Conservation (phyloP, 1,139 yeast species). For the Candida sanyaensis region DNA sequence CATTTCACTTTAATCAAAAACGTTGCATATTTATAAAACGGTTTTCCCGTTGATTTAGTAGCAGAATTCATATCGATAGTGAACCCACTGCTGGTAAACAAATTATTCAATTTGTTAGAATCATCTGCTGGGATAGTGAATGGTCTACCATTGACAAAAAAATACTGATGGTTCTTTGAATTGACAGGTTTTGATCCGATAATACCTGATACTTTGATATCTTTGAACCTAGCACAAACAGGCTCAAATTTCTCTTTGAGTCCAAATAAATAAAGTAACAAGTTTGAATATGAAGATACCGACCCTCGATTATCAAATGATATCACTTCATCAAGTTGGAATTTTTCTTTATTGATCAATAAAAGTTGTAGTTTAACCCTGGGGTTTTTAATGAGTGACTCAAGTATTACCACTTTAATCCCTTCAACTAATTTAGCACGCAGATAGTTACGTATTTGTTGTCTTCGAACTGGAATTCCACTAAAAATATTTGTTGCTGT, state of each 20-base stretch:
- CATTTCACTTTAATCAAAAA: constrained; percentile 37
- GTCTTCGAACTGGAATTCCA: constrained; percentile 59
- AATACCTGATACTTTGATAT: constrained; percentile 27
- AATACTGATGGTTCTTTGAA: constrained; percentile 43
- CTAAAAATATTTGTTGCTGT: constrained; percentile 50
- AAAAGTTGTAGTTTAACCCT: constrained; percentile 22
- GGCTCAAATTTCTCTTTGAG: constrained; percentile 17
- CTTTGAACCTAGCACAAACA: constrained; percentile 23
- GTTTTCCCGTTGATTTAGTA: constrained; percentile 10
- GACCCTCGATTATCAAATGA: not conserved
- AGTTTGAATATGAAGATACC: not conserved
- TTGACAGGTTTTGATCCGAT: constrained; percentile 30
- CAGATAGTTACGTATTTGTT: constrained; percentile 23
- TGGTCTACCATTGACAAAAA: constrained; percentile 48
- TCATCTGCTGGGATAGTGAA: constrained; percentile 23
- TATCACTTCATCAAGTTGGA: constrained; percentile 9
- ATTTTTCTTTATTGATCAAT: constrained; percentile 10
- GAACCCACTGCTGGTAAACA: constrained; percentile 20
- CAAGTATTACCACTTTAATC: constrained; percentile 35
- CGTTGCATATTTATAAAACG: constrained; percentile 28
- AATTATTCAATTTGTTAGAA: constrained; percentile 24
- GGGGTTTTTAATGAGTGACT: constrained; percentile 31
- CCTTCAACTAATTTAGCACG: constrained; percentile 25
- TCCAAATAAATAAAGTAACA: constrained; percentile 10
- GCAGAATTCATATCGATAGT: constrained; percentile 3